Evolutionary conservation across 495 filamentous ascomycete species (phyloP), one percentile per base, ranked within the genome.

Genomic region (Podospora conica): DNA sequence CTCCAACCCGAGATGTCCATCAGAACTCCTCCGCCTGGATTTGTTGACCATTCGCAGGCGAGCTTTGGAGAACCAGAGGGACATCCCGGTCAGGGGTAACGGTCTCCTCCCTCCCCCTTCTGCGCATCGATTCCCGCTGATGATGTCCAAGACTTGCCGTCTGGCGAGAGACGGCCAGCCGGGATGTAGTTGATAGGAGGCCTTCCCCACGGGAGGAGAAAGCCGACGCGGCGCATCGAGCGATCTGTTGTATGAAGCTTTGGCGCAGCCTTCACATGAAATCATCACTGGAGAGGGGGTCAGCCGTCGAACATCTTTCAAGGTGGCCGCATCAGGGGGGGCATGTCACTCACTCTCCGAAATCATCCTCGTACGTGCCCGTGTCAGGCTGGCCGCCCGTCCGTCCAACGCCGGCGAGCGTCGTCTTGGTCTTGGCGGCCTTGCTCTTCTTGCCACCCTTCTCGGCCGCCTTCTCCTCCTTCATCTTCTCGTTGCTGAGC

Each of bases 381-480:
- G 83, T 84, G 77, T 98, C 94, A 23, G 87, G 83, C 63, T 80
- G 85, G 8, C 83, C 82, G 69, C 93, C 88, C 54, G 90, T 80
- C 9, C 74, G 72, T 29, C 55, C 66, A 65, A 79, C 85, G 5
- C 92, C 86, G 11, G 88, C 87, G 31, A 99, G 81, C 20, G 86
- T 87, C 53, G 90, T 84, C 87, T 99, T 99, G 18, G 90, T 94
- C 86, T 97, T 97, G 54, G 90, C 90, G 10, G 91, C 91, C 84
- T 97, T 97, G 66, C 81, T 89, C 85, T 98, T 99, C 89, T 97
- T 98, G 67, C 87, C 91, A 24, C 91, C 90, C 83, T 97, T 98
- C 69, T 97, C 93, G 3, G 91, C 87, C 12, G 87, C 85, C 82
- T 97, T 96, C 86, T 99, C 96, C 79, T 97, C 95, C 82, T 91